phyloP scores from a whole-genome alignment of 2,329 filamentous ascomycete species.

The Arthrocladium fulminans region DNA sequence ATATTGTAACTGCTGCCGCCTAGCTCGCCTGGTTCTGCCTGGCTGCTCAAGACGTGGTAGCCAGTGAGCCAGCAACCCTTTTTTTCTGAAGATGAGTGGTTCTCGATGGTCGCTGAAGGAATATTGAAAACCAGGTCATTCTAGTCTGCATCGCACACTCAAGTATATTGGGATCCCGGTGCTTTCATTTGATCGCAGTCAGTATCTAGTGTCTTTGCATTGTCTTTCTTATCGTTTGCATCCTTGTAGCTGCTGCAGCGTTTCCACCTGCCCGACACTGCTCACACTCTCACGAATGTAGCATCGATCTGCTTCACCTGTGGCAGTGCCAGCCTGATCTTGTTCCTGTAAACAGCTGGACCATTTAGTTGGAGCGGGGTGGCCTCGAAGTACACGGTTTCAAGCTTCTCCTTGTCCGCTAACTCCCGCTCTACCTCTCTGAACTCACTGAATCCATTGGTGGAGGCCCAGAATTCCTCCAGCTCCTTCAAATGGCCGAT shows the following conservation, averaged over 20 bases:
- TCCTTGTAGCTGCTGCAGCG: no score
- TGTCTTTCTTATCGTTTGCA: not conserved
- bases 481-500: constrained; percentile 60
- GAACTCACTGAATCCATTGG: constrained; percentile 74
- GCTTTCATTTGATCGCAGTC: no score
- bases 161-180: no score
- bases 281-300: constrained; percentile 29
- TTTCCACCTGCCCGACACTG: not conserved
- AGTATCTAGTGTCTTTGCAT: not conserved
- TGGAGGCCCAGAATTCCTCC: constrained; percentile 90
- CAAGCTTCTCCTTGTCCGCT: constrained; percentile 66
- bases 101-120: no score
- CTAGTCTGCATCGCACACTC: no score
- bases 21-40: no score
- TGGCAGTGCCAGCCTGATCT: constrained; percentile 77
- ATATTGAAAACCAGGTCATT: no score
- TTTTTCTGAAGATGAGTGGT: no score
- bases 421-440: constrained; percentile 69
- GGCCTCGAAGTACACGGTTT: constrained; percentile 93
- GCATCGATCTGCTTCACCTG: constrained; percentile 92
- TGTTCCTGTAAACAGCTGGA: constrained; percentile 87
- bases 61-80: no score
- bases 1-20: no score
- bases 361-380: constrained; percentile 75
- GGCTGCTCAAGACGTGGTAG: no score